phyloP scores from a whole-genome alignment of 495 filamentous ascomycete species.

The Bombardia bombarda region DNA sequence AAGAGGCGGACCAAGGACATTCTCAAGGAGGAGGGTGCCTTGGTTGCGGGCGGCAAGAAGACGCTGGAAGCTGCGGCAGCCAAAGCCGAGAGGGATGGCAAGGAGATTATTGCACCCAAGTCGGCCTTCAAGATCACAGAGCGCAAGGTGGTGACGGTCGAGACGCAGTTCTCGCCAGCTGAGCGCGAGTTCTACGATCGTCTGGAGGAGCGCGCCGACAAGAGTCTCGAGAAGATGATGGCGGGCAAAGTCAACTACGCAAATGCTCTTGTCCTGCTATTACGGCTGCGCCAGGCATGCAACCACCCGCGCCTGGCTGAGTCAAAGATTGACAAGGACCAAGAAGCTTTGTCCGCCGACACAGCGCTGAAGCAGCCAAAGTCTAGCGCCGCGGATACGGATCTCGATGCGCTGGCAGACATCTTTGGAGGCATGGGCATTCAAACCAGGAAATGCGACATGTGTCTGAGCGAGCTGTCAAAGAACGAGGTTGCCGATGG shows the following conservation, averaged over 20 bases:
- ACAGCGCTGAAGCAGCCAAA: slow-evolving; percentile 40
- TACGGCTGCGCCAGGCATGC: slow-evolving; percentile 85
- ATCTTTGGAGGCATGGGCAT: slow-evolving; percentile 79
- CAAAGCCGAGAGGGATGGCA: slow-evolving; percentile 41
- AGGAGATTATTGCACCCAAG: slow-evolving; percentile 30
- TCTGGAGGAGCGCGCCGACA: slow-evolving; percentile 75
- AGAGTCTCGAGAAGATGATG: slow-evolving; percentile 83
- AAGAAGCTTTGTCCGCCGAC: slow-evolving; percentile 68
- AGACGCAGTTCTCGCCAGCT: slow-evolving; percentile 67
- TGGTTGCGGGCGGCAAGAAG: slow-evolving; percentile 60
- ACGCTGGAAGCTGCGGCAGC: slow-evolving; percentile 33
- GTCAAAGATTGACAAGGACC: slow-evolving; percentile 75
- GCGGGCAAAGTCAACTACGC: slow-evolving; percentile 45
- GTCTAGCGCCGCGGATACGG: slow-evolving; percentile 38
- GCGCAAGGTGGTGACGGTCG: slow-evolving; percentile 74
- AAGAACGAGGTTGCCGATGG: slow-evolving; percentile 49
- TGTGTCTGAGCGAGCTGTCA: slow-evolving; percentile 68
- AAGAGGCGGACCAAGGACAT: slow-evolving; percentile 94
- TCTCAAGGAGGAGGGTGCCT: slow-evolving; percentile 70
- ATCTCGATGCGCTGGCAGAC: slow-evolving; percentile 75
- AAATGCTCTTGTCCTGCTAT: slow-evolving; percentile 72
- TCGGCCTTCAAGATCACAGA: slow-evolving; percentile 77
- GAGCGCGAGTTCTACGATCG: slow-evolving; percentile 81
- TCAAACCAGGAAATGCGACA: slow-evolving; percentile 75
- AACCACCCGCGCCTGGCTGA: slow-evolving; percentile 87